phyloP scores from a whole-genome alignment of 352 stramenopile species.

The Phytophthora crassamura region DNA sequence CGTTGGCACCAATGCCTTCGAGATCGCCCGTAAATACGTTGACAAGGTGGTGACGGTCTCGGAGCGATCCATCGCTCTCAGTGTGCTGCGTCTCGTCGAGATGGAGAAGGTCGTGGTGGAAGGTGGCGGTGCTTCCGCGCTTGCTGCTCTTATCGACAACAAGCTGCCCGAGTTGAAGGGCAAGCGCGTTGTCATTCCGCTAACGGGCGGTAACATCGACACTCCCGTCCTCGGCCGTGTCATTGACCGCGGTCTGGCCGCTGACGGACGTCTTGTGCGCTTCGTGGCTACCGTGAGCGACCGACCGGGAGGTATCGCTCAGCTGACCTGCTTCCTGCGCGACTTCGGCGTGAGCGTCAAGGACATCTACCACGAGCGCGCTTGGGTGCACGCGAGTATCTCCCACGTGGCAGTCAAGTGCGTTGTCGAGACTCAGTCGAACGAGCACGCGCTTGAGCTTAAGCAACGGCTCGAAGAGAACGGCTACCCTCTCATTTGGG shows the following conservation, averaged over 20 bases:
- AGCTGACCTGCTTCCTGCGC: slow-evolving; percentile 91
- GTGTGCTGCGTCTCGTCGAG: slow-evolving; percentile 96
- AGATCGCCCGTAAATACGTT: slow-evolving; percentile 92
- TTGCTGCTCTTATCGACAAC: slow-evolving; percentile 95
- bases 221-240: slow-evolving; percentile 95
- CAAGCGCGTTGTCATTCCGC: slow-evolving; percentile 95
- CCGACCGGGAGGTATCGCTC: slow-evolving; percentile 93
- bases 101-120: slow-evolving; percentile 99
- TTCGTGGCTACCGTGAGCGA: slow-evolving; percentile 98
- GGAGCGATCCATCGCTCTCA: slow-evolving; percentile 96
- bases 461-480: slow-evolving; percentile 84
- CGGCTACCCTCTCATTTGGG: slow-evolving; percentile 92
- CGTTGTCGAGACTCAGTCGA: slow-evolving; percentile 95
- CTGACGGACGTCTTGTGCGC: slow-evolving; percentile 95
- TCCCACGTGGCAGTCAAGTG: slow-evolving; percentile 97
- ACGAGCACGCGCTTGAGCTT: slow-evolving; percentile 91
- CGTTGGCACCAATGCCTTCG: slow-evolving; percentile 95
- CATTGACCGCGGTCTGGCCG: slow-evolving; percentile 97
- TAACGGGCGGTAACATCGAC: slow-evolving; percentile 99
- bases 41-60: slow-evolving; percentile 95
- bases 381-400: slow-evolving; percentile 95
- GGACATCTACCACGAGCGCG: slow-evolving; percentile 98
- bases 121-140: slow-evolving; percentile 92
- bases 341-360: slow-evolving; percentile 94
- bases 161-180: slow-evolving; percentile 92